A percentile compares a stretch with the other conserved stretches of the same genome.
These are phyloP conservation scores for Candida sojae DNA, from an alignment of 1,139 yeast genomes.

Conservation along the genomic window DNA sequence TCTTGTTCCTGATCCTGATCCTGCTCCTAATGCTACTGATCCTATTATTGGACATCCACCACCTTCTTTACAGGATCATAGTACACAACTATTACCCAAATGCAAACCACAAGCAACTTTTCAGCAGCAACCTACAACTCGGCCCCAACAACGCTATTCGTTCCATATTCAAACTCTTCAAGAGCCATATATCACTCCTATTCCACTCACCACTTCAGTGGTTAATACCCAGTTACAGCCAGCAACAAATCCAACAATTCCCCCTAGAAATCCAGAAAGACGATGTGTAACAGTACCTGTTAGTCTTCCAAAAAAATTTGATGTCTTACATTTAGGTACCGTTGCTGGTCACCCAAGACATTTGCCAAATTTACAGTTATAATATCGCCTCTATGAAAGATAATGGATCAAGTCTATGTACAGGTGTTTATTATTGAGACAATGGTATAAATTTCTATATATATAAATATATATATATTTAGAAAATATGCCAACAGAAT, in stretches of 20 bases:
- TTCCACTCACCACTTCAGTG: conserved; percentile 1
- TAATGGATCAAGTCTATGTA: background rate
- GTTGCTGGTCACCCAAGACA: background rate
- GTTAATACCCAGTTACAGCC: background rate
- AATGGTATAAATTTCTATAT: background rate
- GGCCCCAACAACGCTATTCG: background rate
- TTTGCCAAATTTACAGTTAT: conserved; percentile 3
- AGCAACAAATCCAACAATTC: background rate
- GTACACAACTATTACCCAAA: background rate
- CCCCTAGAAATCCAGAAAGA: background rate
- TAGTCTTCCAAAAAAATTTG: background rate
- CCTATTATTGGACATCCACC: no score
- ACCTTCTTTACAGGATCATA: background rate
- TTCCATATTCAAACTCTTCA: background rate
- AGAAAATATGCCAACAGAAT: no score
- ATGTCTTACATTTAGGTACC: background rate
- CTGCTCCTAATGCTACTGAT: no score
- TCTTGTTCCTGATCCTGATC: no score
- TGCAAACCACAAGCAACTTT: background rate
- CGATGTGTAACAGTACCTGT: conserved; percentile 10
- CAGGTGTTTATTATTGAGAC: background rate
- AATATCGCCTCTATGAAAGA: background rate
- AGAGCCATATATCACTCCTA: conserved; percentile 4
- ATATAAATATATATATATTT: background rate
- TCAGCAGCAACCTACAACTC: background rate